Percentiles rank a stretch among this genome's conserved stretches.
These are phyloP conservation scores for Curvularia verruculosa DNA, from an alignment of 2,329 filamentous ascomycete species.

Conservation along the genomic window DNA sequence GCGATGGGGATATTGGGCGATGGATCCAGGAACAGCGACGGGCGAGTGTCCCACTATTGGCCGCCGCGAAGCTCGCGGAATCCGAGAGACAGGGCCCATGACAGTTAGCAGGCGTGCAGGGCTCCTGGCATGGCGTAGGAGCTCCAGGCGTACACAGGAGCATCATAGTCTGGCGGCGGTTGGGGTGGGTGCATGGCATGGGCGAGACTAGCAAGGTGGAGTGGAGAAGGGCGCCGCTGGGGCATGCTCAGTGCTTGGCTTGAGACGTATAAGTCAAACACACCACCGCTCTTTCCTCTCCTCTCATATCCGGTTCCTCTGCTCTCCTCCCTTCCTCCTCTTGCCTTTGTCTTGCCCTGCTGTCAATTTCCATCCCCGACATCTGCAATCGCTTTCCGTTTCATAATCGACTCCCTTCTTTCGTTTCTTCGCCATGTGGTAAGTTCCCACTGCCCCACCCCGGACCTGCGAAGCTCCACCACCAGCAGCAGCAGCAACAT, in stretches of 20 bases:
- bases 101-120: constrained; percentile 31
- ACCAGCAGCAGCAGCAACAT: not conserved
- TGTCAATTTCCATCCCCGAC: constrained; percentile 19
- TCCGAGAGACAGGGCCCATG: constrained; percentile 31
- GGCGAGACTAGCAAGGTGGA: constrained; percentile 36
- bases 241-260: constrained; percentile 38
- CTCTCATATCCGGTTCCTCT: constrained; percentile 29
- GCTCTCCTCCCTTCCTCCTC: constrained; percentile 19
- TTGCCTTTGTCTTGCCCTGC: constrained; percentile 20
- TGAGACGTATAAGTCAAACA: constrained; percentile 45
- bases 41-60: constrained; percentile 28
- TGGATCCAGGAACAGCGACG: constrained; percentile 40
- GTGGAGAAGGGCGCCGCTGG: constrained; percentile 35
- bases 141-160: constrained; percentile 29
- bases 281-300: constrained; percentile 45
- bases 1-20: constrained; percentile 34
- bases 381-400: constrained; percentile 36
- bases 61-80: constrained; percentile 15
- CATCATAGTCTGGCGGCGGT: constrained; percentile 18
- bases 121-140: constrained; percentile 21
- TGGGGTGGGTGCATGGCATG: constrained; percentile 34
- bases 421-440: constrained; percentile 48
- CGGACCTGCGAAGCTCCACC: not conserved
- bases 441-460: constrained; percentile 38
- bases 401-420: constrained; percentile 31